Conservation (phyloP, 106 monocot species). For the Dioscorea dumetorum region DNA sequence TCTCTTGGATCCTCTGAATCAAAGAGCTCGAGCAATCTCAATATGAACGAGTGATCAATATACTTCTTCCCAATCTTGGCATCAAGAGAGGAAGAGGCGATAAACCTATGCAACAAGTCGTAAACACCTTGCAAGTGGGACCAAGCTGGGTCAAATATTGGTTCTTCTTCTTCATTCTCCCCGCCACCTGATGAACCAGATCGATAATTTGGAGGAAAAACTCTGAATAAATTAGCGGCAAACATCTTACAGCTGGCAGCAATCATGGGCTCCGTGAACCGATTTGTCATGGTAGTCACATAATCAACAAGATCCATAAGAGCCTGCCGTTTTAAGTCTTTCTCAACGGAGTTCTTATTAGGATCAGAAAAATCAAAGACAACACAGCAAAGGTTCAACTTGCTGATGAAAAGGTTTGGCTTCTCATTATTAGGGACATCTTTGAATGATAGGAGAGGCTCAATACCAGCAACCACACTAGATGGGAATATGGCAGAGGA, state of each 20-base stretch:
- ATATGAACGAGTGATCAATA: constrained; percentile 72
- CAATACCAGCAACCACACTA: constrained; percentile 64
- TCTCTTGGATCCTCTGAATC: constrained; percentile 92
- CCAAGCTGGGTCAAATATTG: constrained; percentile 85
- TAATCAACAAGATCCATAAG: constrained; percentile 65
- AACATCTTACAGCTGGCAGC: constrained; percentile 72
- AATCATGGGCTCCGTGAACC: constrained; percentile 63
- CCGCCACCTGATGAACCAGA: constrained; percentile 32
- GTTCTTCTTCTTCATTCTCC: constrained; percentile 82
- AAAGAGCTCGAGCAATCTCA: constrained; percentile 67
- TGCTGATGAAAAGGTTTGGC: constrained; percentile 61
- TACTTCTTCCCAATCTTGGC: constrained; percentile 75
- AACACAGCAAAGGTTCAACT: constrained; percentile 65
- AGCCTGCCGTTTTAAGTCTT: constrained; percentile 63
- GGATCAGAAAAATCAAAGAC: constrained; percentile 69
- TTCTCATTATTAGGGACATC: constrained; percentile 67
- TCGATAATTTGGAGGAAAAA: constrained; percentile 63
- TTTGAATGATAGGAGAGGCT: constrained; percentile 64
- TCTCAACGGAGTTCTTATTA: constrained; percentile 57
- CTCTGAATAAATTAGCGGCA: constrained; percentile 61
- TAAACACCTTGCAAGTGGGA: constrained; percentile 74
- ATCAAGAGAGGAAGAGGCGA: constrained; percentile 59
- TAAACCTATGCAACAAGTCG: constrained; percentile 67
- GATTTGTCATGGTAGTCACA: constrained; percentile 27
- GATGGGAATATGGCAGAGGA: constrained; percentile 79